Percentiles rank a stretch among this genome's conserved stretches.
Evolutionary conservation across 352 stramenopile genomes (phyloP).

Genomic region (Phytopythium cucurbitacearum): DNA sequence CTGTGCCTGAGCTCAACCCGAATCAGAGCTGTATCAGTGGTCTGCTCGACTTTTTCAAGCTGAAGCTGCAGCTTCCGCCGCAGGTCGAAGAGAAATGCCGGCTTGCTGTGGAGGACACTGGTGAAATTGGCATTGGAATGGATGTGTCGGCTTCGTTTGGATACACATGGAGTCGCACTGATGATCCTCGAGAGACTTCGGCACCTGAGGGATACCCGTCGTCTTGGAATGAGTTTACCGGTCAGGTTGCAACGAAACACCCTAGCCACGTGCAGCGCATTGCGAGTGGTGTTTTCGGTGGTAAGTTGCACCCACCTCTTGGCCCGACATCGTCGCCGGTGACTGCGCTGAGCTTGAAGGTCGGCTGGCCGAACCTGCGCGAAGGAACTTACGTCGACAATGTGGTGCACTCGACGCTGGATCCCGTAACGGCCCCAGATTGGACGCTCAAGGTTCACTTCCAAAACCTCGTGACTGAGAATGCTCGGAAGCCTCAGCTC

Average conservation of each 20-base stretch:
- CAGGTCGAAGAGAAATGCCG: conserved; percentile 61
- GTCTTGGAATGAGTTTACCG: conserved; percentile 22
- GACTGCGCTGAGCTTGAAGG: conserved; percentile 46
- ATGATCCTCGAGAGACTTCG: conserved; percentile 38
- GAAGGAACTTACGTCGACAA: conserved; percentile 86
- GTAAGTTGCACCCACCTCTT: conserved; percentile 20
- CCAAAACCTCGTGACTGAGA: conserved; percentile 30
- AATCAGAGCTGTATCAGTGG: conserved; percentile 80
- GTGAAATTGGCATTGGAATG: conserved; percentile 45
- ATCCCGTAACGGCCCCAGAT: conserved; percentile 53
- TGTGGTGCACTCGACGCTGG: conserved; percentile 74
- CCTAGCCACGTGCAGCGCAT: conserved; percentile 17
- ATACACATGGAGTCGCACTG: conserved; percentile 44
- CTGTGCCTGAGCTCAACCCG: conserved; percentile 57
- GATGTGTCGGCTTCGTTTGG: conserved; percentile 65
- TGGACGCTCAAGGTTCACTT: conserved; percentile 61
- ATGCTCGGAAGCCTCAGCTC: conserved; percentile 50
- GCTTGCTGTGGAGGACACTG: conserved; percentile 26
- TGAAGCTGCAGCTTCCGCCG: conserved; percentile 67
- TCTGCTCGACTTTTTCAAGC: conserved; percentile 75
- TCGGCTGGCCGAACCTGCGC: conserved; percentile 62
- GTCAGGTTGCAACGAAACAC: conserved; percentile 4
- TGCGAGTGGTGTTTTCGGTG: conserved; percentile 31
- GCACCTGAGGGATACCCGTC: conserved; percentile 7
- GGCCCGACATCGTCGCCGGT: conserved; percentile 40